A percentile compares a stretch with the other conserved stretches of the same genome.
Conservation (phyloP, 768 basidiomycete species). For the Tylopilus vinaceipallidus region DNA sequence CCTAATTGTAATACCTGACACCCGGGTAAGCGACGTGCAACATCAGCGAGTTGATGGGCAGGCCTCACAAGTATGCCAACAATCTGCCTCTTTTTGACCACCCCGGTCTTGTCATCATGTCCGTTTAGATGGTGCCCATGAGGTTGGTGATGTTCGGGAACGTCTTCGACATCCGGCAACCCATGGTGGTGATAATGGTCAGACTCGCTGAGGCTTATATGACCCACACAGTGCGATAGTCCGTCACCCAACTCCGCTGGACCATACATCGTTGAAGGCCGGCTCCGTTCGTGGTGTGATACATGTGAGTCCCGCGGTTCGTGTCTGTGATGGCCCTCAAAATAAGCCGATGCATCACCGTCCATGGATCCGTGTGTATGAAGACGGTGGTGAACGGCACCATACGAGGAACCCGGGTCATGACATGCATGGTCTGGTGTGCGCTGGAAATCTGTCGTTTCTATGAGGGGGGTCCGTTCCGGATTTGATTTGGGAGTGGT, state of each 20-base stretch:
- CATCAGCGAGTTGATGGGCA: background rate
- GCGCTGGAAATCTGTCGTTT: background rate
- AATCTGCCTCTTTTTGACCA: slow-evolving; percentile 62
- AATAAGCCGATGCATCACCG: slow-evolving; percentile 16
- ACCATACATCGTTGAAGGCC: slow-evolving; percentile 23
- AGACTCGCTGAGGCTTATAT: slow-evolving; percentile 1
- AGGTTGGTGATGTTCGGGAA: background rate
- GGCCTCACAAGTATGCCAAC: slow-evolving; percentile 65
- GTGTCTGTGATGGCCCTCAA: slow-evolving; percentile 37
- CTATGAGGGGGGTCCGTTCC: slow-evolving; percentile 23
- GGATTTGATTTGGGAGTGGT: slow-evolving; percentile 6
- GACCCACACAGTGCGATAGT: background rate
- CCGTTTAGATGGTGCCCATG: background rate
- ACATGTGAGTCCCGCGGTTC: slow-evolving; percentile 28
- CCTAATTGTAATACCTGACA: slow-evolving; percentile 76
- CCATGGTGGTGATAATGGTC: slow-evolving; percentile 10
- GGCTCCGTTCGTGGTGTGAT: slow-evolving; percentile 29
- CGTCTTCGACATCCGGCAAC: background rate
- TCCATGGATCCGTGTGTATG: background rate
- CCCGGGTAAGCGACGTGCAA: background rate
- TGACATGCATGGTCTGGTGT: background rate
- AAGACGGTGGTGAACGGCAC: slow-evolving; percentile 5
- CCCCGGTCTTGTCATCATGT: slow-evolving; percentile 24
- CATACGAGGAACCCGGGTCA: slow-evolving; percentile 17
- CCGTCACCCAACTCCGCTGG: slow-evolving; percentile 9